These are phyloP conservation scores for Rubroboletus pulcherrimus DNA, from an alignment of 768 basidiomycete genomes.

Conservation along the genomic window DNA sequence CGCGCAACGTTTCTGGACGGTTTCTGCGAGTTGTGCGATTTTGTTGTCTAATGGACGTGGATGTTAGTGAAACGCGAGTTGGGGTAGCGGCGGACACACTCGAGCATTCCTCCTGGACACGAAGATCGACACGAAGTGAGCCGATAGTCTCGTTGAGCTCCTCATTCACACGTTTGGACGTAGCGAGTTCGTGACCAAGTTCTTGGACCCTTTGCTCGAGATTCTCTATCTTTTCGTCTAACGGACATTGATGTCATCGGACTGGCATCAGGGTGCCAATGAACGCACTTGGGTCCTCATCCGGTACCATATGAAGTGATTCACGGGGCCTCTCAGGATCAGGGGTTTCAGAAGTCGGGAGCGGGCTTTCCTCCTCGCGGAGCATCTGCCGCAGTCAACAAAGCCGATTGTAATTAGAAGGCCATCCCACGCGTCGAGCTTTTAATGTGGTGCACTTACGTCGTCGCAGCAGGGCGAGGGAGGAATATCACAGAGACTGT, in stretches of 20 bases:
- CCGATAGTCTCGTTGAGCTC: too few species aligned
- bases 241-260: not conserved
- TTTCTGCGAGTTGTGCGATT: too few species aligned
- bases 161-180: not conserved
- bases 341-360: not conserved
- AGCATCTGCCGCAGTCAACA: not conserved
- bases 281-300: not conserved
- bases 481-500: not conserved
- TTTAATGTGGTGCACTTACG: not conserved
- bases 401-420: not conserved
- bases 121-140: too few species aligned
- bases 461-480: not conserved
- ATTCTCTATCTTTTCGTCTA: not conserved
- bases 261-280: not conserved
- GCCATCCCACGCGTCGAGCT: not conserved
- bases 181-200: not conserved
- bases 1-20: too few species aligned
- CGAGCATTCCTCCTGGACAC: not conserved
- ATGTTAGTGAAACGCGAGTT: too few species aligned
- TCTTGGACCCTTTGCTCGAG: not conserved
- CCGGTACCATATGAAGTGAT: too few species aligned
- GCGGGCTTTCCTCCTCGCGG: not conserved
- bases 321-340: too few species aligned
- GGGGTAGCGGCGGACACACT: not conserved
- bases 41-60: too few species aligned